Evolutionary conservation across 192 early-diverging fungal genomes (phyloP).

Genomic region (Linnemannia exigua): DNA sequence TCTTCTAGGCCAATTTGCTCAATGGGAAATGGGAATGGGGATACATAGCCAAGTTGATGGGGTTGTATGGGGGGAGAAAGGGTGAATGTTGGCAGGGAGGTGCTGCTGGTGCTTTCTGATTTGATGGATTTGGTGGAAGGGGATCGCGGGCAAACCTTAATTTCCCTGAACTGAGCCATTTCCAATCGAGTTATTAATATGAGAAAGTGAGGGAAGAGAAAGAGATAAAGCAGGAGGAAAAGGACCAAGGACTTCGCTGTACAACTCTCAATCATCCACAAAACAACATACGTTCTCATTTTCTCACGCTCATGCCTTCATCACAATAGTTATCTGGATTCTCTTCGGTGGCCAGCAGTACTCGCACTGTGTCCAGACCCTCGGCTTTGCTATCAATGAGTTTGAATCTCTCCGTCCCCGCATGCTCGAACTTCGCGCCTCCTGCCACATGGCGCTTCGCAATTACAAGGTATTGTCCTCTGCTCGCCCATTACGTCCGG

Average conservation of each 20-base stretch:
- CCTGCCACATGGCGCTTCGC: slow-evolving; percentile 63
- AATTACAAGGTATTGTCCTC: slow-evolving; percentile 60
- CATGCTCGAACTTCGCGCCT: slow-evolving; percentile 67
- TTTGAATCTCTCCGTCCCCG: slow-evolving; percentile 66
- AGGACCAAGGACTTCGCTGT: not conserved
- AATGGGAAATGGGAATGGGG: too few relatives aligned
- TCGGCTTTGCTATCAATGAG: slow-evolving; percentile 66
- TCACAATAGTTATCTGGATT: slow-evolving; percentile 64
- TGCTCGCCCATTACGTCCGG: too few relatives aligned
- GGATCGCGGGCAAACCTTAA: not conserved
- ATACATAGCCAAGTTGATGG: too few relatives aligned
- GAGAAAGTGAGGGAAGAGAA: not conserved
- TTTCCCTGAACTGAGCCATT: not conserved
- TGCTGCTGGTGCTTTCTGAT: slow-evolving; percentile 30
- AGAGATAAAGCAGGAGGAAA: not conserved
- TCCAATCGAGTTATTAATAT: not conserved
- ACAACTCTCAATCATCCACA: not conserved
- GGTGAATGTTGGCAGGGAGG: not conserved
- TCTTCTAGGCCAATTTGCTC: too few relatives aligned
- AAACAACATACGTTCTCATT: not conserved
- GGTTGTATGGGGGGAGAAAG: not conserved
- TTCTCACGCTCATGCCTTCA: not conserved
- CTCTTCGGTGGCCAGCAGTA: slow-evolving; percentile 71
- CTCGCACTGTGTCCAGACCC: slow-evolving; percentile 68
- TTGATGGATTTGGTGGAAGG: slow-evolving; percentile 6